These are phyloP conservation scores for Rhizopogon roseolus DNA, from an alignment of 768 basidiomycete species.

Conservation along the genomic window DNA sequence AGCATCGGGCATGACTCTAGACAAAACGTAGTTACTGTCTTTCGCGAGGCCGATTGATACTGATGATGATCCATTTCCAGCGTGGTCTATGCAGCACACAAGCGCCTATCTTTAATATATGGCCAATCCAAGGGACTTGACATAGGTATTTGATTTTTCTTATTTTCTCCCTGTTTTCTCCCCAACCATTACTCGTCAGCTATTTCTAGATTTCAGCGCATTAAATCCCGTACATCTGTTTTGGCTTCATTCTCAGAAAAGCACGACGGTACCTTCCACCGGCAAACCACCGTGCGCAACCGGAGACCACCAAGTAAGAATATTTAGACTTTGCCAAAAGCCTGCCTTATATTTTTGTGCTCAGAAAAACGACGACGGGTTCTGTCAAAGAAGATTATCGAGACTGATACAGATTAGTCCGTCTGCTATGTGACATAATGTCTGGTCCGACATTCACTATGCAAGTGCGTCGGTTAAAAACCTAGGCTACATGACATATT, in stretches of 20 bases:
- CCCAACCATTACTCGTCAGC: neutral
- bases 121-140: slow-evolving; percentile 11
- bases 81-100: slow-evolving; percentile 19
- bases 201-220: neutral
- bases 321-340: neutral
- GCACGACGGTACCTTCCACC: neutral
- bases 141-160: neutral
- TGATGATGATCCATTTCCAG: slow-evolving; percentile 3
- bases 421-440: neutral
- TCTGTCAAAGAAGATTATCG: neutral
- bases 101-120: slow-evolving; percentile 27
- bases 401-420: slow-evolving; percentile 1
- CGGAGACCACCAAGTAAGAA: slow-evolving; percentile 3
- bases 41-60: slow-evolving; percentile 4
- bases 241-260: neutral
- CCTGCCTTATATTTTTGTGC: neutral
- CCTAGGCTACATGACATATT: neutral
- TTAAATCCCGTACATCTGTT: neutral
- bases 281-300: slow-evolving; percentile 2
- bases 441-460: neutral
- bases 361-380: slow-evolving; percentile 1
- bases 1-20: slow-evolving; percentile 34
- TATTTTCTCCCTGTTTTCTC: neutral
- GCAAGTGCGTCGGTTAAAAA: neutral
- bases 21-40: slow-evolving; percentile 17